Base-by-base conservation (phyloP, 495 filamentous ascomycete genomes). In the Ramalina intermedia region DNA sequence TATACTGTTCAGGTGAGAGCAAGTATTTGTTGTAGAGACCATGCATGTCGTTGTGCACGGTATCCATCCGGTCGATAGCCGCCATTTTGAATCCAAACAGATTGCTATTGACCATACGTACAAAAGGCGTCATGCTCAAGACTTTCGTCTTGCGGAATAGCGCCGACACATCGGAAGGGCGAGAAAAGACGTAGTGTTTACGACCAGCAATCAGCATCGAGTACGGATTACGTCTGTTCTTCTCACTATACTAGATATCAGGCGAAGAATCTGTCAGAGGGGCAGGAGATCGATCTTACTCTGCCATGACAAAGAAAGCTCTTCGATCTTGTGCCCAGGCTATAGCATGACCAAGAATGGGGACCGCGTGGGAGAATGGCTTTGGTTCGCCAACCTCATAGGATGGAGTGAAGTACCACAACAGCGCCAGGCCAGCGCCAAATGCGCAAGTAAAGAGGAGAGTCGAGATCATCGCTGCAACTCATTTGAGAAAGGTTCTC, bases 181-280 rank as follows among this genome's bases (percentile, higher is more conserved):
- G 16, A 27, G 23, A 17, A n/a, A 46, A 46, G 13, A 46, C 43
- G 12, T 46, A 46, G 43, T 46, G 43, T 46, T 46, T 46, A 14
- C 26, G 43, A 13, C 43, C 43, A 14, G 43, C 43, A 29, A 46
- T 12, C n/a, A 46, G 43, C 43, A 46, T 46, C n/a, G 43, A 46
- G 21, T 27, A 46, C 13, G 43, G 43, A 3, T 29, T 46, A 35
- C 35, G 17, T 3, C 4, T 3, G 12, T 11, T 27, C 35, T 33
- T 24, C 14, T 16, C 16, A 14, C 43, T 46, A 13, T 46, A 1
- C 9, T 29, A 14, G n/a, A 5, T n/a, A 39, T 39, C 14, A 9
- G 16, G 14, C 12, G 14, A 26, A 26, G 7, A 14, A 5, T 20
- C 2, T n/a, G 24, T 46, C 16, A 43, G 16, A 43, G 21, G 41